Evolutionary conservation across 106 monocot genomes (phyloP), one percentile per base, ranked within the genome.

Genomic region (Agapanthus africanus): DNA sequence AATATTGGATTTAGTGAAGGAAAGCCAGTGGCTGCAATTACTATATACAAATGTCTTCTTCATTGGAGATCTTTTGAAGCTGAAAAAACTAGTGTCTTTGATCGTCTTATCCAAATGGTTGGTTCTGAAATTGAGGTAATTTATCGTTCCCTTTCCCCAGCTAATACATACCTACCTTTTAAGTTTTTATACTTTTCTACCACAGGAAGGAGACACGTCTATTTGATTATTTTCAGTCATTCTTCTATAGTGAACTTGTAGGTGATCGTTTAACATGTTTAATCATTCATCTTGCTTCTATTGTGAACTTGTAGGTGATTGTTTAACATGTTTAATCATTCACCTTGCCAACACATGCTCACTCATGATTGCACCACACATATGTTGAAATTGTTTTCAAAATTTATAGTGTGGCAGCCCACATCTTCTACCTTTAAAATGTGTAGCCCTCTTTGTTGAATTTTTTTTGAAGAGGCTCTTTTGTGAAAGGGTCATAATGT

Each of bases 1-100:
- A 87, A 89, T 70, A 79, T 84, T 84, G 95, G 91, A 26, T 81
- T 91, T 46, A 88, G 76, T 67, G 69, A 88, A 49, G 91, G 80
- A 64, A 97, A 97, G 59, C 91, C 95, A 28, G 77, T 89, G 41
- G 88, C 91, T 71, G 91, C 88, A 82, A 64, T 97, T 66, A 89
- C 87, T n/a, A 89, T 91, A 62, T 97, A 97, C 65, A 97, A 91
- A 74, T 91, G 86, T 63, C 80, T 97, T 76, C 83, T 97, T 73
- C 88, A 91, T 73, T 97, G 95, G 95, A 97, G 85, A 40, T 88
- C 84, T 37, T 97, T 97, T 81, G 95, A 97, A 83, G 79, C 91
- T n/a, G 95, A 97, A 56, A 88, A 74, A 73, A 97, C 95, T 56
- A 87, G 76, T 79, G 82, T 97, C 42, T 97, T 97, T 84, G 95